These are phyloP conservation scores for Globisporangium echinulatum DNA, from an alignment of 352 stramenopile species.

Conservation along the genomic window DNA sequence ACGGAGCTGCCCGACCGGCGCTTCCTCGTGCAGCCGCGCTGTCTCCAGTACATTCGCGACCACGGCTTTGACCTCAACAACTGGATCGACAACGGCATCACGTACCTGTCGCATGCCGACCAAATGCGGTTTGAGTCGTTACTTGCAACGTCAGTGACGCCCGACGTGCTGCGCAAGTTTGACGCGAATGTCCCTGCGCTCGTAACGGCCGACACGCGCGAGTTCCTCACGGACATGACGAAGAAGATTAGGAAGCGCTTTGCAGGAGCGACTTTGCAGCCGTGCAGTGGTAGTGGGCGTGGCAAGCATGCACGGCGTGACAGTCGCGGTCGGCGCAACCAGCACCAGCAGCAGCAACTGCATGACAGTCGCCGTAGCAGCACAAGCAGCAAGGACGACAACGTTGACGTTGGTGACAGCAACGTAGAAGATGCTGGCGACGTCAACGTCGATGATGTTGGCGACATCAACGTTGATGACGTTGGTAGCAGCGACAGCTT, in stretches of 20 bases:
- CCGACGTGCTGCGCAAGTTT: constrained; percentile 33
- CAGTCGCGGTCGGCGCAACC: not conserved
- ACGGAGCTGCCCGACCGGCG: constrained; percentile 33
- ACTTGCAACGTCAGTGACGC: constrained; percentile 21
- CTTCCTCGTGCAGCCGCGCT: constrained; percentile 70
- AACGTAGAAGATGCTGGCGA: not conserved
- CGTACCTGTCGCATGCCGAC: constrained; percentile 60
- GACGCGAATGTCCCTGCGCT: constrained; percentile 21
- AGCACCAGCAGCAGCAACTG: constrained; percentile 1
- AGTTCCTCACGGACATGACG: constrained; percentile 31
- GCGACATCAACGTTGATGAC: not conserved
- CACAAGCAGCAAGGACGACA: not conserved
- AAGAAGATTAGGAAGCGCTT: constrained; percentile 19
- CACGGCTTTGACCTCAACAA: constrained; percentile 76
- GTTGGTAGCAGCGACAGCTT: constrained; percentile 1
- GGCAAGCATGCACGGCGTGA: not conserved
- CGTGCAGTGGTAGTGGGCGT: not conserved
- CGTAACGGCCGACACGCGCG: constrained; percentile 36
- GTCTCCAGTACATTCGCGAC: constrained; percentile 64
- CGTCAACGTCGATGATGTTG: not conserved
- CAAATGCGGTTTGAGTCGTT: constrained; percentile 21
- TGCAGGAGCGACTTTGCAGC: not conserved
- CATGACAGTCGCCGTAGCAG: not conserved
- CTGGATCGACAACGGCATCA: constrained; percentile 69
- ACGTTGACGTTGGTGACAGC: not conserved